Evolutionary conservation across 2,329 filamentous ascomycete genomes (phyloP).

Genomic region (Diatrype stigma): DNA sequence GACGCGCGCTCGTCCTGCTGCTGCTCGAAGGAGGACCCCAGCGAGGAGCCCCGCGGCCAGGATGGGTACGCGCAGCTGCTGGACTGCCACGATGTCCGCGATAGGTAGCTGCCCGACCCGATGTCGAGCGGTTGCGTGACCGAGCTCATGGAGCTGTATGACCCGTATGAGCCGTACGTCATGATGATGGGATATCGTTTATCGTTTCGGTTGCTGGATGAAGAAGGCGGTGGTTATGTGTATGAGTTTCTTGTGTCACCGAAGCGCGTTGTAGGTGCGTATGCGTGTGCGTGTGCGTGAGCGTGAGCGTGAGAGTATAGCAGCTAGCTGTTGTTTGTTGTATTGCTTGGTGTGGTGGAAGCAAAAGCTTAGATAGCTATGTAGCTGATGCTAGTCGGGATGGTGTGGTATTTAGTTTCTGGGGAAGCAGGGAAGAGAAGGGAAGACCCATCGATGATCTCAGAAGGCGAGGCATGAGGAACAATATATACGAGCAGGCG

Average conservation of each 20-base stretch:
- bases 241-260: too few relatives aligned
- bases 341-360: too few relatives aligned
- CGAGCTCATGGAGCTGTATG: constrained; percentile 33
- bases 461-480: background rate
- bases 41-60: constrained; percentile 37
- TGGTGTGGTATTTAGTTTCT: background rate
- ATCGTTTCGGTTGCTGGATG: too few relatives aligned
- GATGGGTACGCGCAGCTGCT: constrained; percentile 39
- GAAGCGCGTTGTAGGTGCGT: too few relatives aligned
- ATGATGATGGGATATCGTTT: constrained; percentile 1
- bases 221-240: too few relatives aligned
- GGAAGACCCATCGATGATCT: background rate
- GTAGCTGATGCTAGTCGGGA: background rate
- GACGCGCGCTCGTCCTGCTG: constrained; percentile 40
- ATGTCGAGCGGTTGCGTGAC: constrained; percentile 29
- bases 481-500: background rate
- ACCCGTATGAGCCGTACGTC: constrained; percentile 32
- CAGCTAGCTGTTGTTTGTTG: too few relatives aligned
- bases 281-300: too few relatives aligned
- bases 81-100: constrained; percentile 17
- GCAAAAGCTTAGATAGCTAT: background rate
- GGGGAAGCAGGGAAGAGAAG: background rate
- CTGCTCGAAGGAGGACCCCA: constrained; percentile 15
- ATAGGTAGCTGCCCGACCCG: constrained; percentile 24
- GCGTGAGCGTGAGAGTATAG: too few relatives aligned